Conservation (phyloP, 306 rosid species). For the Trifolium subterraneum region DNA sequence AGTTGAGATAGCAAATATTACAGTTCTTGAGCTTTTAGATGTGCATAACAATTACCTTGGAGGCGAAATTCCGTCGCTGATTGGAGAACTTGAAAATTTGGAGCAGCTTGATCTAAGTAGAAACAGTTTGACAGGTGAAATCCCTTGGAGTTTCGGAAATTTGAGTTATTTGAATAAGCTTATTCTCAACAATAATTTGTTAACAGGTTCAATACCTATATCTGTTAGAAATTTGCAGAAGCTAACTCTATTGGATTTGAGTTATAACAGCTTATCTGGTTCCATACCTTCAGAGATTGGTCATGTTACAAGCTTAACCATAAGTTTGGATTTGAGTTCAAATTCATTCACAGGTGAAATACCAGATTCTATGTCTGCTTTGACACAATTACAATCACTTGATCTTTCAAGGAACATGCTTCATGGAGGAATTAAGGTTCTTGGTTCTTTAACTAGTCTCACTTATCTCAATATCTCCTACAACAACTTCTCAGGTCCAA, state of each 20-base stretch:
- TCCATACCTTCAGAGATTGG: conserved; percentile 77
- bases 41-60: conserved; percentile 79
- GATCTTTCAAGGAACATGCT: conserved; percentile 87
- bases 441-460: conserved; percentile 80
- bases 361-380: conserved; percentile 67
- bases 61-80: conserved; percentile 73
- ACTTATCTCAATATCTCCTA: conserved; percentile 78
- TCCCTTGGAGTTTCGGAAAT: conserved; percentile 89
- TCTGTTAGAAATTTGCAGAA: conserved; percentile 74
- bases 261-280: conserved; percentile 84
- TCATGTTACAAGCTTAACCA: conserved; percentile 80
- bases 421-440: conserved; percentile 70
- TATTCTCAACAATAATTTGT: conserved; percentile 77
- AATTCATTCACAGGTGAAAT: conserved; percentile 78
- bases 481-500: conserved; percentile 94
- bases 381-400: conserved; percentile 83
- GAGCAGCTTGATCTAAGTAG: conserved; percentile 96
- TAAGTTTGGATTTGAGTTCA: conserved; percentile 85
- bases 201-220: conserved; percentile 78
- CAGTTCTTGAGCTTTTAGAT: conserved; percentile 90
- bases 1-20: conserved; percentile 76
- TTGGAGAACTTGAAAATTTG: conserved; percentile 84
- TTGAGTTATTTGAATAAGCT: conserved; percentile 91
- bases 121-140: conserved; percentile 79
- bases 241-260: conserved; percentile 85